A percentile compares a stretch with the other conserved stretches of the same genome.
phyloP scores from a whole-genome alignment of 371 early-diverging fungal genomes.

The Rhizopus sp. region DNA sequence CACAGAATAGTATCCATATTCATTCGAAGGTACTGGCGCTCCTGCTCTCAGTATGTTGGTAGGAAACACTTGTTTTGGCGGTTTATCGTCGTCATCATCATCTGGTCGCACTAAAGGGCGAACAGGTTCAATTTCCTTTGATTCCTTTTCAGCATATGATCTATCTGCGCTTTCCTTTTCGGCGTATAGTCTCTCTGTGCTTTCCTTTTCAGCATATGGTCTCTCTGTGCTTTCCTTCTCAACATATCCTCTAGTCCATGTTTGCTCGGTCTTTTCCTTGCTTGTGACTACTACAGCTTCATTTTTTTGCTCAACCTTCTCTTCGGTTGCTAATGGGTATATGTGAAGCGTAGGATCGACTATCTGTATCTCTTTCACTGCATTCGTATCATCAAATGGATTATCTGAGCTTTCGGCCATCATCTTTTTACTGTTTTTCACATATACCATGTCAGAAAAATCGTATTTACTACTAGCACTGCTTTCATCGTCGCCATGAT shows the following conservation, averaged over 20 bases:
- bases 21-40: slow-evolving; percentile 27
- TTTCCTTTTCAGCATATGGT: no score
- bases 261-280: background rate
- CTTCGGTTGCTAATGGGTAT: background rate
- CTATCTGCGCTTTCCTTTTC: no score
- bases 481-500: slow-evolving; percentile 3
- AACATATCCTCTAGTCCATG: background rate
- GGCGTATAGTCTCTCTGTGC: no score
- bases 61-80: slow-evolving; percentile 28
- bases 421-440: slow-evolving; percentile 1
- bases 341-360: slow-evolving; percentile 13
- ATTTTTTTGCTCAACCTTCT: slow-evolving; percentile 5
- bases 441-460: slow-evolving; percentile 28
- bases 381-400: slow-evolving; percentile 40
- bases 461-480: slow-evolving; percentile 8
- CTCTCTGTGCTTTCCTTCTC: slow-evolving; percentile 19
- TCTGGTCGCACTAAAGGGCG: background rate
- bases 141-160: background rate
- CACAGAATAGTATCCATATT: slow-evolving; percentile 38
- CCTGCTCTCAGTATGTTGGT: slow-evolving; percentile 35
- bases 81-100: slow-evolving; percentile 10
- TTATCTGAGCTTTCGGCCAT: slow-evolving; percentile 13
- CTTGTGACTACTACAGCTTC: background rate
- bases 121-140: slow-evolving; percentile 4
- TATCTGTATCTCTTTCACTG: slow-evolving; percentile 12